phyloP scores from a whole-genome alignment of 1,139 yeast species.

The Schwanniomyces etchellsii region DNA sequence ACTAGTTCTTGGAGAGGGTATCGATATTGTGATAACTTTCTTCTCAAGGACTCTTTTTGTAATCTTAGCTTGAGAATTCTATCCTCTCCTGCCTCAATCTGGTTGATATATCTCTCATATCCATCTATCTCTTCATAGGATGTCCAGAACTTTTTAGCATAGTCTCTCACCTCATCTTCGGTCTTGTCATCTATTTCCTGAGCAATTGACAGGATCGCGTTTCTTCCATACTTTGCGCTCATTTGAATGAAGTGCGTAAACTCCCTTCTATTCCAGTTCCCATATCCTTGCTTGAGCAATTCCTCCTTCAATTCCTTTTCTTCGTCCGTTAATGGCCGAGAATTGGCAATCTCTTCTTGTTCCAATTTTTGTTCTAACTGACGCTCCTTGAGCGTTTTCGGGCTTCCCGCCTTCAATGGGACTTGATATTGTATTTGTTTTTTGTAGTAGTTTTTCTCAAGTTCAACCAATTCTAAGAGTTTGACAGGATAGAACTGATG shows the following conservation, averaged over 20 bases:
- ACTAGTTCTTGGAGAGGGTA: conserved; percentile 63
- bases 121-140: conserved; percentile 65
- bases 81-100: conserved; percentile 75
- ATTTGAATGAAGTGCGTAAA: conserved; percentile 61
- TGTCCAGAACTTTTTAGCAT: conserved; percentile 64
- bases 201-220: conserved; percentile 55
- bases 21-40: conserved; percentile 54
- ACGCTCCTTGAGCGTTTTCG: conserved; percentile 38
- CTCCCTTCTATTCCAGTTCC: conserved; percentile 68
- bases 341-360: conserved; percentile 56
- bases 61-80: conserved; percentile 50
- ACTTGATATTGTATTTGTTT: conserved; percentile 48
- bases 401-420: conserved; percentile 39
- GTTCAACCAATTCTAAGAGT: conserved; percentile 56
- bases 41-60: conserved; percentile 62
- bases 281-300: conserved; percentile 51
- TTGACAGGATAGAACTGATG: conserved; percentile 69
- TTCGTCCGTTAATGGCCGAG: conserved; percentile 63
- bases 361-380: conserved; percentile 51
- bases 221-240: conserved; percentile 64
- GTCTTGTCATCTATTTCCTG: conserved; percentile 62
- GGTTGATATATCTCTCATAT: conserved; percentile 58
- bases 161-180: conserved; percentile 60
- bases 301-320: conserved; percentile 55
- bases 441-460: conserved; percentile 57